Conservation (phyloP, 352 stramenopile species). For the Lagenidium giganteum region DNA sequence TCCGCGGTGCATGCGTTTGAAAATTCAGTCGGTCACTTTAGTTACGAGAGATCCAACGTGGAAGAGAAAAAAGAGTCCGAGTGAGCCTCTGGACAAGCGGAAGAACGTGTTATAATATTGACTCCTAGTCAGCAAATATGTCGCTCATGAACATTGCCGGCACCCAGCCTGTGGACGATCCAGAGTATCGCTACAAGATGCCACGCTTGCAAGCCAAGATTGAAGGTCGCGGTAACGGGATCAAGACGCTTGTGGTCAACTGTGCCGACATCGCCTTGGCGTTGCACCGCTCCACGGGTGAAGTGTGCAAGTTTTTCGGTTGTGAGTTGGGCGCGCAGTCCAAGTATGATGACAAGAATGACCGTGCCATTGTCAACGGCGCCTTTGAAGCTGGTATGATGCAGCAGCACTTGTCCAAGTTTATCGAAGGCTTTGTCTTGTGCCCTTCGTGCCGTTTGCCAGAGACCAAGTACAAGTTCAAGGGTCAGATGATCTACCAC, state of each 20-base stretch:
- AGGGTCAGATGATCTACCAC: slow-evolving; percentile 95
- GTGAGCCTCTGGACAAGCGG: slow-evolving; percentile 19
- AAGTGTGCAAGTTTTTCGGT: slow-evolving; percentile 99
- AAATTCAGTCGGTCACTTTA: slow-evolving; percentile 50
- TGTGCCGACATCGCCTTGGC: slow-evolving; percentile 91
- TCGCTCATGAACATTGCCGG: slow-evolving; percentile 90
- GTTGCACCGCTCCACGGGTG: slow-evolving; percentile 91
- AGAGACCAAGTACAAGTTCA: slow-evolving; percentile 99
- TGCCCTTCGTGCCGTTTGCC: slow-evolving; percentile 96
- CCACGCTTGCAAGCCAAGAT: slow-evolving; percentile 95
- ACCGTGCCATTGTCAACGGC: slow-evolving; percentile 97
- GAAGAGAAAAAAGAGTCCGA: slow-evolving; percentile 70
- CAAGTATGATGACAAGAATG: slow-evolving; percentile 94
- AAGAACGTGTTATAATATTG: slow-evolving; percentile 19
- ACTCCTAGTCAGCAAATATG: slow-evolving; percentile 44
- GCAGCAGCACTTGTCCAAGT: slow-evolving; percentile 96
- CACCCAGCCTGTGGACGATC: slow-evolving; percentile 88
- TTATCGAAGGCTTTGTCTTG: slow-evolving; percentile 98
- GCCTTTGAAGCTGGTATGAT: slow-evolving; percentile 92
- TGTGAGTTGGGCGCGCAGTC: slow-evolving; percentile 98
- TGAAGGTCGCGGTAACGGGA: slow-evolving; percentile 98
- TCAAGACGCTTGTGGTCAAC: slow-evolving; percentile 99
- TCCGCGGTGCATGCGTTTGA: slow-evolving; percentile 85
- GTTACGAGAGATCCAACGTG: slow-evolving; percentile 61
- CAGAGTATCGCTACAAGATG: slow-evolving; percentile 99